A percentile compares a stretch with the other conserved stretches of the same genome.
phyloP scores from a whole-genome alignment of 2,329 filamentous ascomycete genomes.

The Penicillium thymicola region DNA sequence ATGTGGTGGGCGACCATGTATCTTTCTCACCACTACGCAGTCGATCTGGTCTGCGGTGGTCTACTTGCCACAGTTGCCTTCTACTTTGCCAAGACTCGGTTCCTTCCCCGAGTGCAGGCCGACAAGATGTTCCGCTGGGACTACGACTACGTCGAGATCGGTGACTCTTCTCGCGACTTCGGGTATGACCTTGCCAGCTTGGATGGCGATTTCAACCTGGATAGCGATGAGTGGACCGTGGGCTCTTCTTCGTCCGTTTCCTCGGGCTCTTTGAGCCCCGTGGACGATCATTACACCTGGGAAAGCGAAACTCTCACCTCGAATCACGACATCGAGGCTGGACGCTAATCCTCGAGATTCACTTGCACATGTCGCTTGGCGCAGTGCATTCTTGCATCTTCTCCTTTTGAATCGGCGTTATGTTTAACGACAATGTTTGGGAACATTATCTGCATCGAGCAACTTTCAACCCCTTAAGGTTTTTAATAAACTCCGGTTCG shows the following conservation, averaged over 20 bases:
- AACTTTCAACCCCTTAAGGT: conserved; percentile 37
- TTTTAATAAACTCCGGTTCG: conserved; percentile 36
- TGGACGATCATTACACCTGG: conserved; percentile 55
- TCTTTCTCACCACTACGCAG: conserved; percentile 92
- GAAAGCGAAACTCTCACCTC: conserved; percentile 41
- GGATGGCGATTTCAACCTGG: conserved; percentile 55
- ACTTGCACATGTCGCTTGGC: conserved; percentile 23
- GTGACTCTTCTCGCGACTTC: conserved; percentile 56
- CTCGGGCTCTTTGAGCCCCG: conserved; percentile 60
- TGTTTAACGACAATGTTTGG: conserved; percentile 38
- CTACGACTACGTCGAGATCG: conserved; percentile 88
- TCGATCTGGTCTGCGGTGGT: conserved; percentile 84
- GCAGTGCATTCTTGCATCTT: conserved; percentile 30
- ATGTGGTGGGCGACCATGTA: conserved; percentile 99
- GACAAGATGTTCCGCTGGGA: conserved; percentile 92
- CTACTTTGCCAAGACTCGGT: conserved; percentile 76
- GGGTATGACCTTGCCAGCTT: conserved; percentile 57
- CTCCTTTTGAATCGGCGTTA: conserved; percentile 33
- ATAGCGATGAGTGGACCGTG: conserved; percentile 87
- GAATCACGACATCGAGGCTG: conserved; percentile 40
- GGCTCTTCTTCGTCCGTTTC: conserved; percentile 77
- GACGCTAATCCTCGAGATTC: conserved; percentile 26
- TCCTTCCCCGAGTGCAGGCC: conserved; percentile 74
- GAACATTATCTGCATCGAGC: conserved; percentile 38
- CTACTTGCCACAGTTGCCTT: conserved; percentile 74